Evolutionary conservation across 2,329 filamentous ascomycete species (phyloP).

Genomic region (Paracoccidioides lutzii): DNA sequence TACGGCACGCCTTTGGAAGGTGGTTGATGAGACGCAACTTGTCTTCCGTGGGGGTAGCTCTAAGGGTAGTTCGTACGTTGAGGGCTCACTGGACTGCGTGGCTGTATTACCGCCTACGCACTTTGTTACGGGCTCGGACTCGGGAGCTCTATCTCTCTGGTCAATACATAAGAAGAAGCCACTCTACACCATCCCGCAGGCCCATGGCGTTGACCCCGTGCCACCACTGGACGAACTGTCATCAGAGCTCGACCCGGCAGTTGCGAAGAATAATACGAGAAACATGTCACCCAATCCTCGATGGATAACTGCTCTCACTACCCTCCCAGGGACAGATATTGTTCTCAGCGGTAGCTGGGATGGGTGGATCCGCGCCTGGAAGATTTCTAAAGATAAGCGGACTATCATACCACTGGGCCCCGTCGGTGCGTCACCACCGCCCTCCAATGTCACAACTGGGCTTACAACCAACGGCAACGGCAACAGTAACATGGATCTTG

Average conservation of each 20-base stretch:
- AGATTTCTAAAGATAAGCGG: slow-evolving; percentile 68
- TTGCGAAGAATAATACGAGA: slow-evolving; percentile 32
- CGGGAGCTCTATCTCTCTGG: slow-evolving; percentile 77
- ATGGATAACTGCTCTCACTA: slow-evolving; percentile 79
- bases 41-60: slow-evolving; percentile 72
- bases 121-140: slow-evolving; percentile 93
- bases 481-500: slow-evolving; percentile 15
- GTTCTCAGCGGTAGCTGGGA: slow-evolving; percentile 92
- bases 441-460: not conserved
- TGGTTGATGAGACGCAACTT: slow-evolving; percentile 86
- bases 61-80: slow-evolving; percentile 41
- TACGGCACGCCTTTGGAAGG: slow-evolving; percentile 89
- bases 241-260: slow-evolving; percentile 54
- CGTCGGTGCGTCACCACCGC: slow-evolving; percentile 36
- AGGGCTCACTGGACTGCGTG: slow-evolving; percentile 85
- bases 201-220: slow-evolving; percentile 72
- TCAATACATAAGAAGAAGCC: slow-evolving; percentile 90
- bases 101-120: slow-evolving; percentile 77
- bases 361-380: slow-evolving; percentile 75
- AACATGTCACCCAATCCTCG: slow-evolving; percentile 52
- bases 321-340: slow-evolving; percentile 80
- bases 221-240: slow-evolving; percentile 56
- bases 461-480: slow-evolving; percentile 7
- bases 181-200: slow-evolving; percentile 62
- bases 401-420: slow-evolving; percentile 60